Evolutionary conservation across 768 basidiomycete genomes (phyloP), one percentile per base, ranked within the genome.

Genomic region (Suillus plorans): DNA sequence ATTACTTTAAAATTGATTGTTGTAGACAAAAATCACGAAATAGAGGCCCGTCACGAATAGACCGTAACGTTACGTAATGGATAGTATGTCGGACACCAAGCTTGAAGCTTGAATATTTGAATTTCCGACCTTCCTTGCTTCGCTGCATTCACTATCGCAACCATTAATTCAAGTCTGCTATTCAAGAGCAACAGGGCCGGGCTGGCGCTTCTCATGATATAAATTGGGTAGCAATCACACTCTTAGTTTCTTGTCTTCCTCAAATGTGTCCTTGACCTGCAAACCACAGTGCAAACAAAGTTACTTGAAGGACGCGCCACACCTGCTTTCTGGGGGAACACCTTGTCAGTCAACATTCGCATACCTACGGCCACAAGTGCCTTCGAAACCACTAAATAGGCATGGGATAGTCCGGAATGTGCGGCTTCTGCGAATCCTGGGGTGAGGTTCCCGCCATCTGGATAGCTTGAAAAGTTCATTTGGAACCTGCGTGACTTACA

Each of bases 381-480:
- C 68, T 88, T 89, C 16, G 86, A 82, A 5, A 90, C 80, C 62
- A 85, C 82, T 59, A 91, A 70, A 64, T 84, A 86, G 3, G 86
- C 73, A 67, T 91, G 89, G 1, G 89, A 85, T 57, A 78, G 81
- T 9, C 75, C 69, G 0, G 84, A 86, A 0, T 83, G 80, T 0
- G 90, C 90, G 0, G 89, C 76, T 25, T 82, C 74, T 18, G 82
- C 79, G 69, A 92, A 91, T 10, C 74, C 84, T 2, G 75, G 74
- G 0, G 90, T 91, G 68, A 91, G 90, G 69, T 91, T 91, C 12
- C 89, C 89, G 16, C 89, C 90, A 66, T 90, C 1, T 90, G 90
- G 56, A 91, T 92, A 5, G 88, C 89, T 90, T 25, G 4, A 16
- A 60, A 25, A 42, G 47, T 66, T 28, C 37, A 18, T 59, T 18